These are phyloP conservation scores for Dryas octopetala DNA, from an alignment of 306 rosid genomes.

Conservation along the genomic window DNA sequence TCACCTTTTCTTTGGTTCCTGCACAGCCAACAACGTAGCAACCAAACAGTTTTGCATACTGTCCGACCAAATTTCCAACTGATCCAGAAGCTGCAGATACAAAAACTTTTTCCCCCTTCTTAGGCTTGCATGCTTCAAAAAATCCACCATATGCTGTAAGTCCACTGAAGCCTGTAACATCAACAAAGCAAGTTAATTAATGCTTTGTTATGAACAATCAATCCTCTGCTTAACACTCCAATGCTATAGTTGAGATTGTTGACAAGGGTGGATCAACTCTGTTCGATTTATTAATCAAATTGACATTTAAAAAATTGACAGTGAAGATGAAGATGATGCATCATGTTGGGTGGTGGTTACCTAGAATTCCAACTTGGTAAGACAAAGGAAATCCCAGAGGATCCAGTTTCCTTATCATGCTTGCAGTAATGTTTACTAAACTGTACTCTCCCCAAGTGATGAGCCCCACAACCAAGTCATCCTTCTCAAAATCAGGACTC, in stretches of 20 bases:
- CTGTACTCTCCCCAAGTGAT: slow-evolving; percentile 77
- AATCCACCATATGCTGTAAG: slow-evolving; percentile 72
- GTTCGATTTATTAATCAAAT: too few species aligned
- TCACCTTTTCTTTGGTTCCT: slow-evolving; percentile 66
- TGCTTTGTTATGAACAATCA: background rate
- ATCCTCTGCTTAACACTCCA: background rate
- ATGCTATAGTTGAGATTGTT: too few species aligned
- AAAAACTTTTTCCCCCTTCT: slow-evolving; percentile 69
- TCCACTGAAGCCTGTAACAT: slow-evolving; percentile 54
- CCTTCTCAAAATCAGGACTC: slow-evolving; percentile 52
- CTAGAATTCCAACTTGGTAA: slow-evolving; percentile 60
- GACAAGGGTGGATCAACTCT: too few species aligned
- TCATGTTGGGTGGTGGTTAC: slow-evolving; percentile 28
- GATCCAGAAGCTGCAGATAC: slow-evolving; percentile 76
- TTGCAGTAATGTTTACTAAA: slow-evolving; percentile 37
- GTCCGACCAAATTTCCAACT: slow-evolving; percentile 70
- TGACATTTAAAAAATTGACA: too few species aligned
- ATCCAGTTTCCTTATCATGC: slow-evolving; percentile 54
- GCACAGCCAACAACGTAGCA: slow-evolving; percentile 86
- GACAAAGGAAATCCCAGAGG: slow-evolving; percentile 55
- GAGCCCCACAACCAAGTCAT: slow-evolving; percentile 63
- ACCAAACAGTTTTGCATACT: slow-evolving; percentile 65
- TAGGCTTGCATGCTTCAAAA: slow-evolving; percentile 53
- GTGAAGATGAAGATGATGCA: background rate
- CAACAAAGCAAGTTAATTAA: background rate